These are phyloP conservation scores for Isabelozyma rhagii DNA, from an alignment of 805 yeast genomes.

Conservation along the genomic window DNA sequence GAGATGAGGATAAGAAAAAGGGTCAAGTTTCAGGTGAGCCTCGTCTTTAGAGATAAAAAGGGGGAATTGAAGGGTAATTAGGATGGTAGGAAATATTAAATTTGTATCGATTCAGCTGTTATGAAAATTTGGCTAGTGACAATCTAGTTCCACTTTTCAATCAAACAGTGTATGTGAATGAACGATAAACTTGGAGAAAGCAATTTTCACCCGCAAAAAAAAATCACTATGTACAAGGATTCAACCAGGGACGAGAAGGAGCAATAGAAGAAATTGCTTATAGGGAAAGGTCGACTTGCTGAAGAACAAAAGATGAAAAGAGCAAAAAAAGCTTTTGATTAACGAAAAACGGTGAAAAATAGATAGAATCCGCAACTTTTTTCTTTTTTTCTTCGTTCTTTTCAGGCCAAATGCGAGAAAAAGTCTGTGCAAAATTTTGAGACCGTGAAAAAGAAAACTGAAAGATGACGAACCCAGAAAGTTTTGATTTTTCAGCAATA, in stretches of 20 bases:
- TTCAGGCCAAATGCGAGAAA: no score
- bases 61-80: background rate
- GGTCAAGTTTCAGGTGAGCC: background rate
- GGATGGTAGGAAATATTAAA: no score
- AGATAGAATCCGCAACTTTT: background rate
- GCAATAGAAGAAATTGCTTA: background rate
- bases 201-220: background rate
- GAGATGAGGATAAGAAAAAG: background rate
- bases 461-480: no score
- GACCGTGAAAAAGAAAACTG: background rate
- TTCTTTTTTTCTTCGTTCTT: background rate
- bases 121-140: no score
- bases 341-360: background rate
- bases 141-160: no score
- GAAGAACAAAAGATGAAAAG: background rate
- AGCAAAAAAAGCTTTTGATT: background rate
- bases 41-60: background rate
- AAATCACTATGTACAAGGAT: background rate
- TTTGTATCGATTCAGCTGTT: no score
- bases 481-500: no score
- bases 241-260: background rate
- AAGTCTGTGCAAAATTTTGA: background rate
- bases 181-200: background rate
- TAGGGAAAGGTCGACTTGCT: background rate
- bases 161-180: background rate